phyloP scores from a whole-genome alignment of 2,329 filamentous ascomycete species.

The Lomentospora prolificans region DNA sequence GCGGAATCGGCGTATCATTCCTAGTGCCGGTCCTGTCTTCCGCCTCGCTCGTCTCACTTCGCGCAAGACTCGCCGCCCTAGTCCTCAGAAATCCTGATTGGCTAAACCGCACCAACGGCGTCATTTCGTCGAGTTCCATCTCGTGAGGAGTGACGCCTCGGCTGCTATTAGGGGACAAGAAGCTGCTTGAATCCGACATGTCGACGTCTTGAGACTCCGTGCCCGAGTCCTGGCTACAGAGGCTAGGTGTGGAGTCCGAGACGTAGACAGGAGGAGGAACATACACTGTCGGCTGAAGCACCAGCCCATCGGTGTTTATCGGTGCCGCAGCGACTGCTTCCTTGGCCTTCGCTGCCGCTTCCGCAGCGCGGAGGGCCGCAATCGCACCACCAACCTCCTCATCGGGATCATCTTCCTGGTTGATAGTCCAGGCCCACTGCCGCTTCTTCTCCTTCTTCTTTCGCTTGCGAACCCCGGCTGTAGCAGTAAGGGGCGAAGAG shows the following conservation, averaged over 20 bases:
- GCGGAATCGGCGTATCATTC: conserved; percentile 5
- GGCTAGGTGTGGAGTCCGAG: conserved; percentile 30
- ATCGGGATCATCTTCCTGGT: conserved; percentile 35
- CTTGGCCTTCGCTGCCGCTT: conserved; percentile 16
- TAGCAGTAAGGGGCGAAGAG: conserved; percentile 30
- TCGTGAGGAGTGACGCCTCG: conserved; percentile 12
- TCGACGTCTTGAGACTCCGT: conserved; percentile 30
- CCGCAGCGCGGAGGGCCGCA: conserved; percentile 26
- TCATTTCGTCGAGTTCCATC: conserved; percentile 8
- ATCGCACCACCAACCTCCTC: conserved; percentile 32
- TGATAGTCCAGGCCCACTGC: conserved; percentile 58
- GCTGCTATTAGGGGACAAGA: conserved; percentile 23
- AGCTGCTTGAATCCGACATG: conserved; percentile 38
- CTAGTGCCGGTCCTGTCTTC: background rate
- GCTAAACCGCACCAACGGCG: background rate
- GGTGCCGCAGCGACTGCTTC: conserved; percentile 10
- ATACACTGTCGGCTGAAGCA: conserved; percentile 5
- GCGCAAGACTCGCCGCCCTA: conserved; percentile 3
- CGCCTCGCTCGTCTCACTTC: background rate
- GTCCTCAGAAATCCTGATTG: background rate
- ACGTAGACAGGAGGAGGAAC: conserved; percentile 9
- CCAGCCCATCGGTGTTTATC: conserved; percentile 11
- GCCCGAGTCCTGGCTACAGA: conserved; percentile 26
- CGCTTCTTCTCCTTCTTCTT: conserved; percentile 50
- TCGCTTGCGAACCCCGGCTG: conserved; percentile 40